Percentiles rank a stretch among this genome's conserved stretches.
phyloP scores from a whole-genome alignment of 352 stramenopile species.

The Globisporangium ultimum region DNA sequence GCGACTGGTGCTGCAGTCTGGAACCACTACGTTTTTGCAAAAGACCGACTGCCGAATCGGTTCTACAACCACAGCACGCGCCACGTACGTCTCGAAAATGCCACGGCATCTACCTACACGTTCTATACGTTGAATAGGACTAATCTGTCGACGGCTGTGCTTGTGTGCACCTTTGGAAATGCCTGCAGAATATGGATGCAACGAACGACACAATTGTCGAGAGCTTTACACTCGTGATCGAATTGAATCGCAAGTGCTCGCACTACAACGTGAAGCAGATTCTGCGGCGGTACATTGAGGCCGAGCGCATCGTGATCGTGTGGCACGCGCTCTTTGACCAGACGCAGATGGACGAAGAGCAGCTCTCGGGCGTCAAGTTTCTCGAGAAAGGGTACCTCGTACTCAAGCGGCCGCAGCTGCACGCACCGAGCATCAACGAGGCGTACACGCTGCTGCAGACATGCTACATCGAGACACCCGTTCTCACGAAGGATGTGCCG shows the following conservation, averaged over 20 bases:
- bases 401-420: slow-evolving; percentile 22
- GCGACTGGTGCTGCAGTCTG: slow-evolving; percentile 35
- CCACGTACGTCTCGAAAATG: slow-evolving; percentile 24
- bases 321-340: slow-evolving; percentile 53
- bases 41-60: slow-evolving; percentile 37
- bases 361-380: slow-evolving; percentile 36
- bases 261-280: slow-evolving; percentile 47
- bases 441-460: slow-evolving; percentile 23
- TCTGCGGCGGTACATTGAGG: slow-evolving; percentile 41
- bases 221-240: slow-evolving; percentile 47
- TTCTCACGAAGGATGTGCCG: slow-evolving; percentile 10
- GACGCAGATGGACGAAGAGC: slow-evolving; percentile 37
- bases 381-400: slow-evolving; percentile 59
- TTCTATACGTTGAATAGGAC: too few species aligned
- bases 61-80: slow-evolving; percentile 39
- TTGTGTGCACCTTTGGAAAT: background rate
- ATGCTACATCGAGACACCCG: slow-evolving; percentile 30
- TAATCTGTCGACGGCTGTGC: background rate
- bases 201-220: slow-evolving; percentile 54
- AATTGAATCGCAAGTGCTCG: slow-evolving; percentile 38
- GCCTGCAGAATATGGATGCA: slow-evolving; percentile 3
- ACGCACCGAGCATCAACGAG: background rate
- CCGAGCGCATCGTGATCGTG: slow-evolving; percentile 49
- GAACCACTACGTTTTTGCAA: slow-evolving; percentile 32
- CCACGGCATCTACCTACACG: too few species aligned